Percentiles rank a stretch among this genome's conserved stretches.
These are phyloP conservation scores for Pythium phragmiticola DNA, from an alignment of 352 stramenopile genomes.

Conservation along the genomic window DNA sequence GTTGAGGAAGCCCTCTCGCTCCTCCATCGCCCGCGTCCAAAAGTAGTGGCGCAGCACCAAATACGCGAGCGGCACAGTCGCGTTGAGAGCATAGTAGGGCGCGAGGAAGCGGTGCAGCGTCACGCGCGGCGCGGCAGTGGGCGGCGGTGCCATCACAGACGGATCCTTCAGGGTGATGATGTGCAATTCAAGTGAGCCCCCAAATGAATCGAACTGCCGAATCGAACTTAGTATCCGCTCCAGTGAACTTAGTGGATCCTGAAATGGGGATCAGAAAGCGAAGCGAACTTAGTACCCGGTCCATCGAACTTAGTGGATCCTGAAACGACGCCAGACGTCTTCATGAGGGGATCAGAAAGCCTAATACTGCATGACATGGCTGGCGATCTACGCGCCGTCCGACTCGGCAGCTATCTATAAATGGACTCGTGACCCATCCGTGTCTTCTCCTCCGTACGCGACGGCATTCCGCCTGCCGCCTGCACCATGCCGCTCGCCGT, in stretches of 20 bases:
- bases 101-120: conserved; percentile 42
- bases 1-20: conserved; percentile 64
- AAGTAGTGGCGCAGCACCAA: conserved; percentile 41
- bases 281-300: not conserved
- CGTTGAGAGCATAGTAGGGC: conserved; percentile 74
- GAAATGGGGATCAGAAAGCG: not conserved
- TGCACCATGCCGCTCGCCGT: conserved; percentile 33
- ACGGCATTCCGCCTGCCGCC: not conserved
- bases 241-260: not conserved
- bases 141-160: not conserved
- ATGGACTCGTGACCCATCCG: too few species aligned
- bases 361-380: too few species aligned
- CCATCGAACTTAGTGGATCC: not conserved
- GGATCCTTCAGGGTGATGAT: too few species aligned
- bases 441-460: not conserved
- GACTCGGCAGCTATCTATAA: too few species aligned
- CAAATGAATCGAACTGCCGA: too few species aligned
- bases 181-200: not conserved
- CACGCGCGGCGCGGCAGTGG: not conserved
- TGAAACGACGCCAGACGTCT: not conserved
- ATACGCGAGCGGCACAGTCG: conserved; percentile 56
- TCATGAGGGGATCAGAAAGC: too few species aligned
- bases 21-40: conserved; percentile 38
- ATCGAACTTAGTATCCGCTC: not conserved
- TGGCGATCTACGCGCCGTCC: too few species aligned